Base-by-base conservation (phyloP, 768 basidiomycete species). In the Sutorius australiensis region DNA sequence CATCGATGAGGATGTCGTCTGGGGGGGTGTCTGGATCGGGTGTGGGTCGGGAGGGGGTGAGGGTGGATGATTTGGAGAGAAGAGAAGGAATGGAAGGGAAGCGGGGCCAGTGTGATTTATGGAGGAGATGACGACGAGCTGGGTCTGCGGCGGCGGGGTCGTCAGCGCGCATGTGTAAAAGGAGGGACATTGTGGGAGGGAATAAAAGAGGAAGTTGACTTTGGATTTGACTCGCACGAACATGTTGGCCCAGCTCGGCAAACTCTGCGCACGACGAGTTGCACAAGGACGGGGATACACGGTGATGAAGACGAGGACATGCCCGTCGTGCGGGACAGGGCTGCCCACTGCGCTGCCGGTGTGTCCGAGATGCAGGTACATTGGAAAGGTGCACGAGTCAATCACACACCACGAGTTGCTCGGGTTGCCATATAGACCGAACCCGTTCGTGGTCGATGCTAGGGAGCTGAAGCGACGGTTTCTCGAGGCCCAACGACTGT, bases 371-470 rank as follows among this genome's bases (percentile, higher is more conserved):
- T 95, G 92, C 72, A 78, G 78, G 62, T 77, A 77, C 50, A 87
- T 95, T 48, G 77, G 80, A 16, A 72, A 75, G 11, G 63, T 92
- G 32, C 79, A 85, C 1, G 61, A 74, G 8, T 71, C 77, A 17
- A 69, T 79, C 51, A 75, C 81, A 13, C 83, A 84, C 66, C 83
- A 90, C 67, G 81, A 84, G 36, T 68, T 94, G 38, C 79, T 95
- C 48, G 82, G 78, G 27, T 70, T 91, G 36, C 74, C 84, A 0
- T 75, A 78, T 33, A 72, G 74, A 16, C 79, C 81, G 0, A 89
- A 89, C 64, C 85, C 85, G 8, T 95, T 92, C 70, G 68, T 76
- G 14, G 70, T 98, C 39, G 83, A 93, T 64, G 61, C 77, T 14
- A 61, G 70, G 1, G 72, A 77, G 17, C 71, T 97, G 53, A 86